A percentile compares a stretch with the other conserved stretches of the same genome.
These are phyloP conservation scores for Cydonia oblonga DNA, from an alignment of 331 rosid genomes.

Conservation along the genomic window DNA sequence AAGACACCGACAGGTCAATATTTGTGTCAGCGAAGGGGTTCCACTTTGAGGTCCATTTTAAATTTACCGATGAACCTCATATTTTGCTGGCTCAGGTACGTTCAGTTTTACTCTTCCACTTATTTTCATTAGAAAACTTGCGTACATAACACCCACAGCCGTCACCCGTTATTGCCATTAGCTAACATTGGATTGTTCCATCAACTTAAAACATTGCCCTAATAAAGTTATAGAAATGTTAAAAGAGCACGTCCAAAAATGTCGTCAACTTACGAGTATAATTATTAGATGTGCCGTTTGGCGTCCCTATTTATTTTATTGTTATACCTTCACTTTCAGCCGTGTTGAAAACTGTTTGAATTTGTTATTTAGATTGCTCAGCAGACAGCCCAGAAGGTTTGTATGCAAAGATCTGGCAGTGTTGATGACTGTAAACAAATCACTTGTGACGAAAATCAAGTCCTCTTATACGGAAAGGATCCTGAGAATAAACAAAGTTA, in stretches of 20 bases:
- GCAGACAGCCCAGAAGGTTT: slow-evolving; percentile 59
- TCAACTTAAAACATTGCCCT: not conserved
- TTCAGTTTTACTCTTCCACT: not conserved
- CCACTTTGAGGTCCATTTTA: slow-evolving; percentile 69
- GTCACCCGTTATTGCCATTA: not conserved
- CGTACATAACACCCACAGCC: not conserved
- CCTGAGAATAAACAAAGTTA: slow-evolving; percentile 30
- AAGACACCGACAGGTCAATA: slow-evolving; percentile 39
- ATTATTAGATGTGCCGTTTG: not conserved
- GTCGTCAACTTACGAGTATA: not conserved
- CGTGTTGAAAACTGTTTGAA: slow-evolving; percentile 5
- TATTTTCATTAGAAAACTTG: not conserved
- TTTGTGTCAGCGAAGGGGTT: slow-evolving; percentile 43
- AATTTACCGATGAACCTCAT: slow-evolving; percentile 54
- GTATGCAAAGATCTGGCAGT: slow-evolving; percentile 57
- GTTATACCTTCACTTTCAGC: not conserved
- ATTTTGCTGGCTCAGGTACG: slow-evolving; percentile 76
- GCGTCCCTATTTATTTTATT: not conserved
- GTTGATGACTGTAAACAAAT: slow-evolving; percentile 51
- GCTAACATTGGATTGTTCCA: not conserved
- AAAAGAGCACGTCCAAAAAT: not conserved
- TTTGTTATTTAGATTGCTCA: slow-evolving; percentile 51
- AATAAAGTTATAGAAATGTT: not conserved
- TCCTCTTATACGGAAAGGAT: slow-evolving; percentile 57
- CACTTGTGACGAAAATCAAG: slow-evolving; percentile 66